A percentile compares a stretch with the other conserved stretches of the same genome.
These are phyloP conservation scores for Cercis canadensis DNA, from an alignment of 306 rosid genomes.

Conservation along the genomic window DNA sequence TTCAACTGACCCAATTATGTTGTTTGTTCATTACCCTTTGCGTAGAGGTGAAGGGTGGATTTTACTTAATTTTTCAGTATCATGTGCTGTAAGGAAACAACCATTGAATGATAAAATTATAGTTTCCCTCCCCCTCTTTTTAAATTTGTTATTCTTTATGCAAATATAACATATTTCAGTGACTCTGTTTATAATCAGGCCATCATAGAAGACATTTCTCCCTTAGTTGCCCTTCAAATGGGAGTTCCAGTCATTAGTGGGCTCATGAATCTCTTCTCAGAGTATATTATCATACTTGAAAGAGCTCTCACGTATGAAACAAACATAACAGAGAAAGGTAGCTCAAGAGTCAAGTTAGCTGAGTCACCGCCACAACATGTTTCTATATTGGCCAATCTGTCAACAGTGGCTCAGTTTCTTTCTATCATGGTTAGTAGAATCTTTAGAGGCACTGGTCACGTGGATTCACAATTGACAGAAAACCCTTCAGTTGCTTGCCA, in stretches of 20 bases:
- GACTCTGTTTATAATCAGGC: slow-evolving; percentile 45
- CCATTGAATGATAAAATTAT: no score
- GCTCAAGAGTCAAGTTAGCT: slow-evolving; percentile 51
- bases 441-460: slow-evolving; percentile 31
- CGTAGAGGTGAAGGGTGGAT: background rate
- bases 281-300: slow-evolving; percentile 59
- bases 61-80: slow-evolving; percentile 1
- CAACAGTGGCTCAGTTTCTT: slow-evolving; percentile 53
- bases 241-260: slow-evolving; percentile 56
- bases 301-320: slow-evolving; percentile 49
- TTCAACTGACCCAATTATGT: background rate
- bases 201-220: slow-evolving; percentile 55
- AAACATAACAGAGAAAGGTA: slow-evolving; percentile 38
- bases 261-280: slow-evolving; percentile 55
- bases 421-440: slow-evolving; percentile 45
- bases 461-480: slow-evolving; percentile 34
- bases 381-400: slow-evolving; percentile 69
- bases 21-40: background rate
- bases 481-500: slow-evolving; percentile 37
- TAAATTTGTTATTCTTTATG: background rate
- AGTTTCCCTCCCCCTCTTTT: no score
- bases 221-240: slow-evolving; percentile 61
- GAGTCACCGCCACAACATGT: slow-evolving; percentile 59
- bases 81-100: background rate
- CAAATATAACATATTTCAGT: slow-evolving; percentile 24